phyloP scores from a whole-genome alignment of 306 rosid genomes.

The Inga leiocalycina region DNA sequence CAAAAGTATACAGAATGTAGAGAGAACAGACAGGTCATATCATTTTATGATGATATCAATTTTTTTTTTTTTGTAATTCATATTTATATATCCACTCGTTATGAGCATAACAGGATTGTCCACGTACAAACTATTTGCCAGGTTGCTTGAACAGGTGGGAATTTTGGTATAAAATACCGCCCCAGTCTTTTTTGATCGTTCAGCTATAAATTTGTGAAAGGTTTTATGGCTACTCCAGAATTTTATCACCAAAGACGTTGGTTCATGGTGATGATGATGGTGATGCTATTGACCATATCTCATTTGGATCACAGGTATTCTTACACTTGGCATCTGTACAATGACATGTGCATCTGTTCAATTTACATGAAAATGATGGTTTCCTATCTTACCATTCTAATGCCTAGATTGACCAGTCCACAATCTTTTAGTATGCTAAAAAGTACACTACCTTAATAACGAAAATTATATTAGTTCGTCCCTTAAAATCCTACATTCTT shows the following conservation, averaged over 20 bases:
- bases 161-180: constrained; percentile 1
- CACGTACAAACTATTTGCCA: constrained; percentile 18
- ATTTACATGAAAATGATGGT: constrained; percentile 3
- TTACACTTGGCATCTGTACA: constrained; percentile 19
- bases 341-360: not conserved
- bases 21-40: constrained; percentile 39
- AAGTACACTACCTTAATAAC: not conserved
- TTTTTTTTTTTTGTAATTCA: not conserved
- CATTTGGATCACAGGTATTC: constrained; percentile 26
- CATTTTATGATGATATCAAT: constrained; percentile 9
- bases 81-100: not conserved
- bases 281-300: constrained; percentile 17
- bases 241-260: constrained; percentile 14
- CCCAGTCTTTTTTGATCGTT: not conserved
- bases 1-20: constrained; percentile 64
- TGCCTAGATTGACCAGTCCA: not conserved
- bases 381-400: not conserved
- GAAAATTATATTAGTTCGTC: not conserved
- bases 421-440: not conserved
- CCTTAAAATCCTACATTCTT: not conserved
- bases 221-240: constrained; percentile 19
- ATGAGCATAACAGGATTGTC: constrained; percentile 20
- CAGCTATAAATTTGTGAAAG: not conserved
- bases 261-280: not conserved
- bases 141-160: constrained; percentile 29